phyloP scores from a whole-genome alignment of 345 rosid species.

The Citrus glauca region DNA sequence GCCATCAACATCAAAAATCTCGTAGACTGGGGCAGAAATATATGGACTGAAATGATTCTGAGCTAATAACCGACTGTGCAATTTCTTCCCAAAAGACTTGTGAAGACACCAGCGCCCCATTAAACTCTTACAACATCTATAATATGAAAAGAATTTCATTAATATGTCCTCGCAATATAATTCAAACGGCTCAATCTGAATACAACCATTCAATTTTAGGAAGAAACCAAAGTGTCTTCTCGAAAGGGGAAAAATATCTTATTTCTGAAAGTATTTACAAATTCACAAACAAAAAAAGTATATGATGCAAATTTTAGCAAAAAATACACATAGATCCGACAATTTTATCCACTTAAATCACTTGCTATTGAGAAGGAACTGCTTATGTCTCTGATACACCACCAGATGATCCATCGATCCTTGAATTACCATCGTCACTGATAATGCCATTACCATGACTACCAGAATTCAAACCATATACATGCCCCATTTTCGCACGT shows the following conservation, averaged over 20 bases:
- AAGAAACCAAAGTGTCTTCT: background rate
- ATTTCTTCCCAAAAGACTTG: too few relatives aligned
- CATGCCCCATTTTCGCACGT: conserved; percentile 52
- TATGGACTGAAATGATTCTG: too few relatives aligned
- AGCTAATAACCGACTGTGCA: too few relatives aligned
- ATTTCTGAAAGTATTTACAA: background rate
- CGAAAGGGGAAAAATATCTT: background rate
- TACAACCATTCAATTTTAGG: background rate
- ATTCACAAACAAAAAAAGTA: background rate
- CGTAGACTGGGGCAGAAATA: too few relatives aligned
- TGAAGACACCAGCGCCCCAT: background rate
- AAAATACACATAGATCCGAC: background rate
- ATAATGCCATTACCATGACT: conserved; percentile 8
- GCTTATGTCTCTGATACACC: background rate
- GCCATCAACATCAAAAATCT: too few relatives aligned
- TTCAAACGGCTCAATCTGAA: background rate
- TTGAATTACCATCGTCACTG: background rate
- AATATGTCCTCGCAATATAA: background rate
- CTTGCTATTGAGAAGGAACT: background rate
- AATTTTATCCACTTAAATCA: background rate
- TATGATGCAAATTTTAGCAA: background rate
- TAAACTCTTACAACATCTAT: background rate
- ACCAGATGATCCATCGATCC: background rate
- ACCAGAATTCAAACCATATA: conserved; percentile 31
- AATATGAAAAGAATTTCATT: background rate